Evolutionary conservation across 1,139 yeast genomes (phyloP).

Genomic region (Candida sojae): DNA sequence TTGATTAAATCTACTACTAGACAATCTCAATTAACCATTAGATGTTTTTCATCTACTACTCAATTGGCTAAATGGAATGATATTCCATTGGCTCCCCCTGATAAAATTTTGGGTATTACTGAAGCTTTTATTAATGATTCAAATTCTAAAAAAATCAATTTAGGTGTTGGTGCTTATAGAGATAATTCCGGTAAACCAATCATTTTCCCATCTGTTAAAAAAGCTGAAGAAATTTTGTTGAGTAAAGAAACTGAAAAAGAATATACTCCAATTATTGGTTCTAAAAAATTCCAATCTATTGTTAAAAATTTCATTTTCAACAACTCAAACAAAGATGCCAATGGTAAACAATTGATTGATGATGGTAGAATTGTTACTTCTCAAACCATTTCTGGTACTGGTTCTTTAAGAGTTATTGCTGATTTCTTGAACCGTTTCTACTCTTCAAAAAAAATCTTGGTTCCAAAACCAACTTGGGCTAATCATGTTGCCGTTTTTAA

Average conservation of each 20-base stretch:
- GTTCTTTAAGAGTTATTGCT: slow-evolving; percentile 57
- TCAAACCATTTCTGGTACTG: slow-evolving; percentile 64
- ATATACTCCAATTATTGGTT: slow-evolving; percentile 57
- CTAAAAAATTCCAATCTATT: slow-evolving; percentile 47
- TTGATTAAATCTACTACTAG: slow-evolving; percentile 12
- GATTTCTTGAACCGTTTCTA: slow-evolving; percentile 54
- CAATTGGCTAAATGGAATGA: slow-evolving; percentile 32
- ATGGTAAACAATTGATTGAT: slow-evolving; percentile 48
- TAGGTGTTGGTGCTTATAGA: slow-evolving; percentile 55
- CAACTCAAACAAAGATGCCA: slow-evolving; percentile 48
- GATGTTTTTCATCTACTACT: slow-evolving; percentile 12
- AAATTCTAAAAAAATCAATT: slow-evolving; percentile 45
- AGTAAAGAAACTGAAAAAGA: slow-evolving; percentile 53
- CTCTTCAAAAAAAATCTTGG: slow-evolving; percentile 45
- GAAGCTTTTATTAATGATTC: slow-evolving; percentile 49
- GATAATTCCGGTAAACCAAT: slow-evolving; percentile 50
- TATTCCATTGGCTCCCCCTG: slow-evolving; percentile 68
- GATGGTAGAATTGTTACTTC: slow-evolving; percentile 54
- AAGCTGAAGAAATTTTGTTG: slow-evolving; percentile 44
- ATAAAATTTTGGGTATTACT: slow-evolving; percentile 69
- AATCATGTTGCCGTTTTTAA: slow-evolving; percentile 63
- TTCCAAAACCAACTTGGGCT: slow-evolving; percentile 79
- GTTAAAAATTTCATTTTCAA: slow-evolving; percentile 54
- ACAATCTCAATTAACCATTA: slow-evolving; percentile 8
- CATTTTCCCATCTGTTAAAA: slow-evolving; percentile 49